Evolutionary conservation across 2,329 filamentous ascomycete species (phyloP), one percentile per base, ranked within the genome.

Genomic region (Fusarium scirpi): DNA sequence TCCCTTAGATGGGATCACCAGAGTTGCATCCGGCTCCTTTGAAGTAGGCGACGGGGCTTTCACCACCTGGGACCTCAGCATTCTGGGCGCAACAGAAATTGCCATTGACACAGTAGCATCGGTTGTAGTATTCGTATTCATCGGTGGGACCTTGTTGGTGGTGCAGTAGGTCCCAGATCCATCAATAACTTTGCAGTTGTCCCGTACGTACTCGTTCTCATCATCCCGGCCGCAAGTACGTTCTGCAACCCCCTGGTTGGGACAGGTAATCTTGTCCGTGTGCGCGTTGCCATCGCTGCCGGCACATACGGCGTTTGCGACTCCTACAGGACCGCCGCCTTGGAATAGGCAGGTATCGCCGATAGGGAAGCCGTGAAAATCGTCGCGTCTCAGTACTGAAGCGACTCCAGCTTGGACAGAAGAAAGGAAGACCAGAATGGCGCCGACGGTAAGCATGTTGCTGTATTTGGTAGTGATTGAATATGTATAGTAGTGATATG

Each of bases 401-500:
- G 15, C 15, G 8, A 32, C 30, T 32, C 15, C 30, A 5, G 30
- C 15, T 32, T 32, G 30, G 6, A 32, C 30, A 5, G 30, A 32
- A 16, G 30, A 16, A 15, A 2, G 16, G 30, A 32, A 9, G 1
- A 32, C 8, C 1, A 3, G 3, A 9, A 32, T 8, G 1, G 30
- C 4, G 8, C 30, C 9, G 3, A 32, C 1, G 8, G 15, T 4
- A 8, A 32, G 7, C 30, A 32, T 32, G 8, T 16, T 29, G 29
- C 29, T 29, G 29, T 29, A 13, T 29, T 13, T 29, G 11, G 29
- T 13, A 29, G 29, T 12, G 29, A 29, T 29, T 29, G 29, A 29
- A 29, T 6, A 6, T 13, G 29, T 29, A 29, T 13, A 29, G 29
- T 29, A 29, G 1, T 29, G 12, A 12, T 29, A 13, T 29, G 5